Evolutionary conservation across 1,139 yeast species (phyloP), one percentile per base, ranked within the genome.

Genomic region (Suhomyces atakaporum): DNA sequence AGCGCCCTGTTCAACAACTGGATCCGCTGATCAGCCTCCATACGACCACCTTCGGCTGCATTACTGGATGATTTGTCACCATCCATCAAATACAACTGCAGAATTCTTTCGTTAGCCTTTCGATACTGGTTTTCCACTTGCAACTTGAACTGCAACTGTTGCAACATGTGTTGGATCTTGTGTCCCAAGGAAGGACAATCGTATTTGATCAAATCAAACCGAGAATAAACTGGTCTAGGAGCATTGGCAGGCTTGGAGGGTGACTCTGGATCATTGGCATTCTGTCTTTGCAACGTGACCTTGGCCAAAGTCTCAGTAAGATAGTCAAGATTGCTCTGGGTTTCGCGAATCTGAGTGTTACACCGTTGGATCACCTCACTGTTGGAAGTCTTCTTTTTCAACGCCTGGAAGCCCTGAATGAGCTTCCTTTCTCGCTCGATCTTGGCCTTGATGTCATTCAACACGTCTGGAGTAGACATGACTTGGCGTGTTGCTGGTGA

Each of bases 181-280:
- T 92, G 96, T n/a, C 97, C 96, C 50, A 92, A 68, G 1, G 95
- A 86, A 1, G 97, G 96, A 50, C 96, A 87, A 52, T 92, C 97
- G 56, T 88, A 89, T 52, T 89, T 89, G 58, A 88, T 76, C 43
- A 92, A 69, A 58, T 92, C 98, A 50, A 90, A 66, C 24, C 87
- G 70, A 0, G 90, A 77, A 53, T 76, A 79, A 10, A 68, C 52
- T 1, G 81, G 81, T 13, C 29, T 23, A 9, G 38, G 31, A 1
- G 23, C 33, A 31, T 63, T 58, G 16, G 27, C 39, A 9, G 36
- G 31, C 27, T 34, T 39, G 8, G 29, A 10, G 27, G 46, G 36
- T 11, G 42, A 33, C 11, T 20, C 35, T 6, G 38, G 42, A 12
- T 36, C 36, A 19, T 32, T 33, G 32, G n/a, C 23, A 29, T 33